A percentile compares a stretch with the other conserved stretches of the same genome.
Evolutionary conservation across 495 filamentous ascomycete species (phyloP).

Genomic region (Daldinia grandis): DNA sequence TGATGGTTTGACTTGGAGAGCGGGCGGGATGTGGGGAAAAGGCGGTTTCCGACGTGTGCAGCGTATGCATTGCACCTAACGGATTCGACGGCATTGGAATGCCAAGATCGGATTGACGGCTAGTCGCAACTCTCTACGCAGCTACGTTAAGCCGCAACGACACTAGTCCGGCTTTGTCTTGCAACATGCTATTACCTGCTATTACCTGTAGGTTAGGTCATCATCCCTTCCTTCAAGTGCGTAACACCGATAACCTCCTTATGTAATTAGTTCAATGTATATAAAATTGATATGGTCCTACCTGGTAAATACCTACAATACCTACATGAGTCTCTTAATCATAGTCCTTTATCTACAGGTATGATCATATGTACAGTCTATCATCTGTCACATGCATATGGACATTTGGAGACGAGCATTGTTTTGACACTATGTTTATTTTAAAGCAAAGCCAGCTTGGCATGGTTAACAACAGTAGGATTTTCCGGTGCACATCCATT

Average conservation of each 20-base stretch:
- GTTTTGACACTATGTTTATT: constrained; percentile 33
- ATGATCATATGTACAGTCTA: too few species aligned
- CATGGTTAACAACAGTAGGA: constrained; percentile 11
- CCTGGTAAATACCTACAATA: too few species aligned
- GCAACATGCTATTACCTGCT: too few species aligned
- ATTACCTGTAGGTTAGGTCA: not conserved
- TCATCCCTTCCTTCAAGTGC: not conserved
- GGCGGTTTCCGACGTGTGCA: constrained; percentile 12
- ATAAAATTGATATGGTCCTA: too few species aligned
- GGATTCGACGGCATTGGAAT: constrained; percentile 35
- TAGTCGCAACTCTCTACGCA: constrained; percentile 3
- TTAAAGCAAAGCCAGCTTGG: constrained; percentile 32
- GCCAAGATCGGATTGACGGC: constrained; percentile 28
- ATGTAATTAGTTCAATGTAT: too few species aligned
- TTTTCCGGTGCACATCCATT: constrained; percentile 31
- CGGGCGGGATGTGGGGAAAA: constrained; percentile 41
- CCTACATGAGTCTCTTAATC: too few species aligned
- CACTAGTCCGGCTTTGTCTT: constrained; percentile 4
- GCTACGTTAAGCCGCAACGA: constrained; percentile 25
- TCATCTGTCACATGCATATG: constrained; percentile 7
- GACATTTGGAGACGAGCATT: constrained; percentile 37
- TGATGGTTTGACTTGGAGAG: constrained; percentile 24
- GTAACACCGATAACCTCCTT: too few species aligned
- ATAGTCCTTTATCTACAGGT: not conserved
- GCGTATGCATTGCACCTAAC: constrained; percentile 9